These are phyloP conservation scores for Elaphomyces granulatus DNA, from an alignment of 495 filamentous ascomycete genomes.

Conservation along the genomic window DNA sequence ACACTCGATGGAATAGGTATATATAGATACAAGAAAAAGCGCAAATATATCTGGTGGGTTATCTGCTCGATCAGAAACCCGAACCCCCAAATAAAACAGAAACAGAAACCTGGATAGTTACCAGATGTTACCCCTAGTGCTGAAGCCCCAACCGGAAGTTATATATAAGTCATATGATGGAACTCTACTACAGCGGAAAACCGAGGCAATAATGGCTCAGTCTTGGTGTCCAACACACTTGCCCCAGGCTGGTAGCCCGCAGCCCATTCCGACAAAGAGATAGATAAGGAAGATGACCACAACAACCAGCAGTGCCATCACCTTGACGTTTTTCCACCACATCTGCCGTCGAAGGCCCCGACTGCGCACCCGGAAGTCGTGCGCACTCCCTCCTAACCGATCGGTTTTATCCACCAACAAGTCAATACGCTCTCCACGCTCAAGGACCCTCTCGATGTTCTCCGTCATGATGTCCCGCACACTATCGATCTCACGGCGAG, in stretches of 20 bases:
- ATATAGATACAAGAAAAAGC: too few relatives aligned
- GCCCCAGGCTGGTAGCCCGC: constrained; percentile 50
- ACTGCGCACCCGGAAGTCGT: constrained; percentile 79
- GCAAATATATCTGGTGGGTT: too few relatives aligned
- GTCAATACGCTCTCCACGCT: constrained; percentile 91
- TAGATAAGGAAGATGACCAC: constrained; percentile 79
- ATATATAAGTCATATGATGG: too few relatives aligned
- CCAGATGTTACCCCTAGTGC: too few relatives aligned
- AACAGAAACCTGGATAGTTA: too few relatives aligned
- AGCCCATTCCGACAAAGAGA: constrained; percentile 59
- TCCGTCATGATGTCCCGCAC: constrained; percentile 95
- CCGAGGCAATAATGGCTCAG: too few relatives aligned
- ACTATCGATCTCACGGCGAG: constrained; percentile 78
- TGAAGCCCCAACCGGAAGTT: too few relatives aligned
- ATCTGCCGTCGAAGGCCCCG: constrained; percentile 74
- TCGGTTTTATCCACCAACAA: constrained; percentile 96
- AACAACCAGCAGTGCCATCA: constrained; percentile 72
- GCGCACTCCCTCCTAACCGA: constrained; percentile 65
- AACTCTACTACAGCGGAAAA: too few relatives aligned
- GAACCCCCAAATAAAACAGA: too few relatives aligned
- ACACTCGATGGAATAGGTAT: too few relatives aligned
- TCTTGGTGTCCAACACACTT: constrained; percentile 26
- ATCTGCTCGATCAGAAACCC: too few relatives aligned
- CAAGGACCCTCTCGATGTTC: constrained; percentile 92
- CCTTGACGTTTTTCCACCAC: constrained; percentile 99